phyloP scores from a whole-genome alignment of 2,329 filamentous ascomycete genomes.

The Neopestalotiopsis clavispora region DNA sequence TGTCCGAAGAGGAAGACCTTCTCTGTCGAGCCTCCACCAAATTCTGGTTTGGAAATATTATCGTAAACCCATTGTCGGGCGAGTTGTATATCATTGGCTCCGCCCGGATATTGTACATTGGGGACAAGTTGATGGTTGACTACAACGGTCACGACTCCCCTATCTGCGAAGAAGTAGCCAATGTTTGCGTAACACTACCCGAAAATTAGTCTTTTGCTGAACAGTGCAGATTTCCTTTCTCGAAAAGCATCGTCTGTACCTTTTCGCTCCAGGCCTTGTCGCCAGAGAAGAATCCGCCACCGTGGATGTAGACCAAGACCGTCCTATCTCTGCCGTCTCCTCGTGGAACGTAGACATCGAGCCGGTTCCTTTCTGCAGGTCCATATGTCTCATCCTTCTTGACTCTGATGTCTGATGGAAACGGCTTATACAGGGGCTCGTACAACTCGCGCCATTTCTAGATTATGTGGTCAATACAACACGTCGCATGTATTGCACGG shows the following conservation, averaged over 20 bases:
- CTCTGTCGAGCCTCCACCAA: neutral
- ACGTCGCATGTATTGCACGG: neutral
- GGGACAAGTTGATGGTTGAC: conserved; percentile 2
- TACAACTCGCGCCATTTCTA: conserved; percentile 1
- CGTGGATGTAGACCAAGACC: neutral
- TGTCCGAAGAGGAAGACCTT: conserved; percentile 6
- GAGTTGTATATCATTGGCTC: conserved; percentile 1
- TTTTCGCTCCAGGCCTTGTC: conserved; percentile 12
- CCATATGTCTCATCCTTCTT: neutral
- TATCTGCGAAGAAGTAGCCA: neutral
- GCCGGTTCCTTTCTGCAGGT: conserved; percentile 3
- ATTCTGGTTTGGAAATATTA: neutral
- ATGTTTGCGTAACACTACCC: conserved; percentile 9
- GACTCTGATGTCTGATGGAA: neutral
- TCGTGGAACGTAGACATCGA: neutral
- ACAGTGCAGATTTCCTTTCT: too few relatives aligned
- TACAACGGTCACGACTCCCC: conserved; percentile 1
- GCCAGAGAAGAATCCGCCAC: conserved; percentile 8
- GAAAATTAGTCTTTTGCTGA: too few relatives aligned
- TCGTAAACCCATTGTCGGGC: conserved; percentile 7
- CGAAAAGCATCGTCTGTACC: neutral
- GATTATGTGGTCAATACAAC: neutral
- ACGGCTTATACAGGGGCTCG: neutral
- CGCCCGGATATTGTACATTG: conserved; percentile 4
- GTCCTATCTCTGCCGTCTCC: neutral